phyloP scores from a whole-genome alignment of 1,139 yeast genomes.

The Geotrichum histeridarum region DNA sequence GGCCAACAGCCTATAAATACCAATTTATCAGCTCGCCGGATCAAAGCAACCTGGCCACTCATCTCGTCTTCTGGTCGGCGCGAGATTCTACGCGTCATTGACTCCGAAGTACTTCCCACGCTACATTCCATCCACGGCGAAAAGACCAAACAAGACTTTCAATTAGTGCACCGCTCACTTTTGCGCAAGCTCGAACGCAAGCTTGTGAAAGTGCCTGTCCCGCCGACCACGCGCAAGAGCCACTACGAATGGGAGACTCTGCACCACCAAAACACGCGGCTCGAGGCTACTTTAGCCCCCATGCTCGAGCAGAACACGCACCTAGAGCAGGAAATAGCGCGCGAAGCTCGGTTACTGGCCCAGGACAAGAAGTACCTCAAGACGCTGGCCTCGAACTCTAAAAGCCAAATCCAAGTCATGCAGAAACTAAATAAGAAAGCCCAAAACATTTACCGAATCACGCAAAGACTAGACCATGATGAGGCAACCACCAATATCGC shows the following conservation, averaged over 20 bases:
- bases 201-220: conserved; percentile 24
- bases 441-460: conserved; percentile 1
- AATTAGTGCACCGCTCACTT: conserved; percentile 3
- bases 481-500: neutral
- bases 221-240: conserved; percentile 24
- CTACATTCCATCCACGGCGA: conserved; percentile 24
- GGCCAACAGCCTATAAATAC: conserved; percentile 13
- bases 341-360: conserved; percentile 21
- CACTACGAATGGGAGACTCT: conserved; percentile 24
- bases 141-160: conserved; percentile 17
- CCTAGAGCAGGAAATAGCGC: conserved; percentile 25
- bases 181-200: conserved; percentile 13
- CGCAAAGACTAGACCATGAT: neutral
- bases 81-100: conserved; percentile 21
- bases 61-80: conserved; percentile 23
- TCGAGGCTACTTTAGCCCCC: conserved; percentile 26
- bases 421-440: conserved; percentile 1
- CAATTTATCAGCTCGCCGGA: conserved; percentile 16
- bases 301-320: conserved; percentile 27
- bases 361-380: conserved; percentile 19
- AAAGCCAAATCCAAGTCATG: conserved; percentile 7
- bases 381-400: conserved; percentile 17
- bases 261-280: conserved; percentile 21
- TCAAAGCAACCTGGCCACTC: conserved; percentile 24
- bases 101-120: conserved; percentile 21